phyloP scores from a whole-genome alignment of 2,329 filamentous ascomycete species.

The Cytospora leucostoma region DNA sequence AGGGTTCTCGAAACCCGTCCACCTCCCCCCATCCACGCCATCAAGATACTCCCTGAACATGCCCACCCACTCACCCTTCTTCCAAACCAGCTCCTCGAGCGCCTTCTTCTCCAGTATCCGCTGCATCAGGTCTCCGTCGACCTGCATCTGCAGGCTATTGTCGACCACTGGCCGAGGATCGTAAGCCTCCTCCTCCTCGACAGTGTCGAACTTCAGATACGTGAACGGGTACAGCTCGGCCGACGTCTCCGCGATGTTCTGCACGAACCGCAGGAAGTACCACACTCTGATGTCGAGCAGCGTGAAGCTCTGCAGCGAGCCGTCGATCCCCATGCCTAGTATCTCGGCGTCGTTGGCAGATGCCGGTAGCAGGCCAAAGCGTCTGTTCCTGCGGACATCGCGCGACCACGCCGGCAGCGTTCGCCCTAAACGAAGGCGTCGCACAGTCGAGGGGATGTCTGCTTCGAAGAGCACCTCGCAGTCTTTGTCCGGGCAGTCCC shows the following conservation, averaged over 20 bases:
- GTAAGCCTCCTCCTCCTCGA: slow-evolving; percentile 31
- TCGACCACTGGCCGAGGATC: slow-evolving; percentile 43
- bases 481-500: slow-evolving; percentile 42
- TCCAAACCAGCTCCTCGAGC: slow-evolving; percentile 12
- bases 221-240: slow-evolving; percentile 52
- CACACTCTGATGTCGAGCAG: slow-evolving; percentile 64
- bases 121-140: slow-evolving; percentile 67
- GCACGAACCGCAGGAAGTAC: slow-evolving; percentile 70
- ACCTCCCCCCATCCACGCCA: slow-evolving; percentile 48
- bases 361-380: slow-evolving; percentile 47
- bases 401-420: slow-evolving; percentile 55
- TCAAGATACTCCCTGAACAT: slow-evolving; percentile 53
- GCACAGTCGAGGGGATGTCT: slow-evolving; percentile 56
- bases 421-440: slow-evolving; percentile 55
- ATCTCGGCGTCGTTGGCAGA: slow-evolving; percentile 51
- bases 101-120: slow-evolving; percentile 51
- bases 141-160: slow-evolving; percentile 55
- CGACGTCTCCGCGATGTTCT: slow-evolving; percentile 63
- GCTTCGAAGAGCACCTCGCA: slow-evolving; percentile 57
- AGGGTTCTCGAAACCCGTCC: slow-evolving; percentile 40
- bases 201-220: slow-evolving; percentile 32
- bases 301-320: slow-evolving; percentile 69
- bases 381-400: slow-evolving; percentile 35
- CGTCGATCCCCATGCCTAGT: slow-evolving; percentile 69
- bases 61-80: slow-evolving; percentile 36